Conservation (phyloP, 805 yeast species). For the Metschnikowia proteae region DNA sequence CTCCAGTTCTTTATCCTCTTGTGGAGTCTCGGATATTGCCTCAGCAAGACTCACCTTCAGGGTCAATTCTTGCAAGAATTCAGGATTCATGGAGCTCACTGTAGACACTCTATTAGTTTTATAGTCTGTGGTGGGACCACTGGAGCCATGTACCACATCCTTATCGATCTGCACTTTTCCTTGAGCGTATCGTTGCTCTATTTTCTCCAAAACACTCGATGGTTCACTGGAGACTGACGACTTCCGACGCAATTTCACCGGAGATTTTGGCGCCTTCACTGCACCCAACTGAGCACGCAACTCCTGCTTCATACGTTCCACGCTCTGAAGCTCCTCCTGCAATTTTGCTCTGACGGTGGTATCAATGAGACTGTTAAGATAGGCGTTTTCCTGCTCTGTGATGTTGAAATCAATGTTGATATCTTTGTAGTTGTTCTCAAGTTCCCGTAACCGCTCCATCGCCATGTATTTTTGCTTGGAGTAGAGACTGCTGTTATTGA, state of each 20-base stretch:
- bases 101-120: constrained; percentile 30
- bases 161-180: constrained; percentile 35
- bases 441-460: constrained; percentile 63
- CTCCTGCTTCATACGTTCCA: constrained; percentile 37
- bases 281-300: constrained; percentile 38
- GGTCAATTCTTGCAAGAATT: constrained; percentile 51
- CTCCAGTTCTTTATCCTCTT: constrained; percentile 12
- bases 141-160: constrained; percentile 12
- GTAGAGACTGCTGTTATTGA: constrained; percentile 57
- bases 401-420: constrained; percentile 53
- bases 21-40: constrained; percentile 23
- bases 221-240: constrained; percentile 8
- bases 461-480: constrained; percentile 62
- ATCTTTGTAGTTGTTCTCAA: constrained; percentile 64
- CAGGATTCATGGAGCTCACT: constrained; percentile 42
- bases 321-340: constrained; percentile 40
- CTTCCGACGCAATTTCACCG: constrained; percentile 9
- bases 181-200: constrained; percentile 44
- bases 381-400: constrained; percentile 16
- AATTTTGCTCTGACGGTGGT: constrained; percentile 34
- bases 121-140: constrained; percentile 24
- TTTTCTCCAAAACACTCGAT: constrained; percentile 21
- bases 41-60: constrained; percentile 45
- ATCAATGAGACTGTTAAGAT: constrained; percentile 23
- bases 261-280: constrained; percentile 8